Percentiles rank a stretch among this genome's conserved stretches.
Evolutionary conservation across 2,329 filamentous ascomycete genomes (phyloP).

Genomic region (Trichoderma polysporum): DNA sequence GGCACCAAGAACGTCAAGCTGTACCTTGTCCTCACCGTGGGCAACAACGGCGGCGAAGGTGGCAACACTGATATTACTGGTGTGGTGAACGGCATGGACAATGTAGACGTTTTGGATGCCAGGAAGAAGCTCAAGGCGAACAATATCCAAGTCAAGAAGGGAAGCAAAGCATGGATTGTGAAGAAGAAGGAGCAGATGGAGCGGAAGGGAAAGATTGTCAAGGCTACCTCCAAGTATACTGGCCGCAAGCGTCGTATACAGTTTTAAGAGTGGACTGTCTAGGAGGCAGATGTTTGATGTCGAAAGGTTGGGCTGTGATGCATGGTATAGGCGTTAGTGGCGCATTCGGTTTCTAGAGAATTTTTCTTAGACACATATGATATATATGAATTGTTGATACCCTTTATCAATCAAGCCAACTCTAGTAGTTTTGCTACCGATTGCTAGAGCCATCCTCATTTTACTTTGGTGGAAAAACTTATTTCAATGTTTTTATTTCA

Average conservation of each 20-base stretch:
- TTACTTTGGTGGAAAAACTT: not conserved
- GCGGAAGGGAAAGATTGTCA: constrained; percentile 90
- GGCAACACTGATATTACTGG: constrained; percentile 80
- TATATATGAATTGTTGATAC: constrained; percentile 23
- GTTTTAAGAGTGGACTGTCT: constrained; percentile 55
- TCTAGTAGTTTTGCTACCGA: not conserved
- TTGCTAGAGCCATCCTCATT: not conserved
- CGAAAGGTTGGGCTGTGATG: constrained; percentile 22
- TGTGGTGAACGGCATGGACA: constrained; percentile 85
- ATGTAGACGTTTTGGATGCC: constrained; percentile 76
- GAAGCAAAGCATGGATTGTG: constrained; percentile 79
- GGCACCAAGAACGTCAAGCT: constrained; percentile 96
- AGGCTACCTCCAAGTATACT: constrained; percentile 88
- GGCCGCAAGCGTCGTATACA: constrained; percentile 79
- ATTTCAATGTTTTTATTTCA: not conserved
- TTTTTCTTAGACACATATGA: not conserved
- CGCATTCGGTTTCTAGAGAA: not conserved
- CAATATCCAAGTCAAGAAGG: constrained; percentile 67
- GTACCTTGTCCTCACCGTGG: constrained; percentile 93
- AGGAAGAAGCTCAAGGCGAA: constrained; percentile 50
- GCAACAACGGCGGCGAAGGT: constrained; percentile 53
- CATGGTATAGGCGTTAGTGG: constrained; percentile 35
- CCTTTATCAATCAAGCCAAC: constrained; percentile 17
- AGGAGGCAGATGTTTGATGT: too few species aligned
- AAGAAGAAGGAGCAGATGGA: constrained; percentile 93